Evolutionary conservation across 176 grass and related monocot species (phyloP).

Genomic region (Zoysia pacifica): DNA sequence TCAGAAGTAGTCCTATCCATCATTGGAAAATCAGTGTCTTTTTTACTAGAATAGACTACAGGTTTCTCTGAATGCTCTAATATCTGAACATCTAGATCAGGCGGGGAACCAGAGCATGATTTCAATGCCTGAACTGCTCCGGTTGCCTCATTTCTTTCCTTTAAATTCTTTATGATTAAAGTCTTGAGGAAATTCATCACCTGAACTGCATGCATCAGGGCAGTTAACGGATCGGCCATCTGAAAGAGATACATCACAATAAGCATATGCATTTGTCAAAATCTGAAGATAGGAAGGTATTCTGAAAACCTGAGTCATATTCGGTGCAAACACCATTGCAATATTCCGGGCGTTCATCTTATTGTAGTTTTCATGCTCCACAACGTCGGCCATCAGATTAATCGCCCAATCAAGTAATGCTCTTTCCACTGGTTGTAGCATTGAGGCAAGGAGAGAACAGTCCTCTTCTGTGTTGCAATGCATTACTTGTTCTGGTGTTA

Average conservation of each 20-base stretch:
- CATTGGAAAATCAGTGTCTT: conserved; percentile 39
- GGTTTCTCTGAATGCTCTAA: conserved; percentile 38
- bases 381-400: conserved; percentile 93
- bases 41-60: conserved; percentile 1
- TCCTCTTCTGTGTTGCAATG: conserved; percentile 84
- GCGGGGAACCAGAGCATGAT: conserved; percentile 62
- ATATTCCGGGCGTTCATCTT: conserved; percentile 97
- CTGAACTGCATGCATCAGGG: conserved; percentile 90
- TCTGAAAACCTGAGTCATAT: conserved; percentile 91
- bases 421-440: conserved; percentile 67
- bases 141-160: conserved; percentile 63
- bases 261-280: conserved; percentile 4
- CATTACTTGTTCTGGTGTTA: conserved; percentile 78
- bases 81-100: conserved; percentile 49
- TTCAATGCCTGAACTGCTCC: conserved; percentile 21
- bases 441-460: conserved; percentile 56
- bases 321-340: conserved; percentile 97
- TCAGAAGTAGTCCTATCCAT: conserved; percentile 53
- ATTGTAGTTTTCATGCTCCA: conserved; percentile 76
- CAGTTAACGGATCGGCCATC: conserved; percentile 94
- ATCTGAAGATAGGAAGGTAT: conserved; percentile 11
- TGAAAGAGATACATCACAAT: conserved; percentile 47
- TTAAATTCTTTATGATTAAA: conserved; percentile 70
- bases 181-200: conserved; percentile 96
- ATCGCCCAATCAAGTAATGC: conserved; percentile 86